Evolutionary conservation across 257 asterid genomes (phyloP).

Genomic region (Anisodus acutangulus): DNA sequence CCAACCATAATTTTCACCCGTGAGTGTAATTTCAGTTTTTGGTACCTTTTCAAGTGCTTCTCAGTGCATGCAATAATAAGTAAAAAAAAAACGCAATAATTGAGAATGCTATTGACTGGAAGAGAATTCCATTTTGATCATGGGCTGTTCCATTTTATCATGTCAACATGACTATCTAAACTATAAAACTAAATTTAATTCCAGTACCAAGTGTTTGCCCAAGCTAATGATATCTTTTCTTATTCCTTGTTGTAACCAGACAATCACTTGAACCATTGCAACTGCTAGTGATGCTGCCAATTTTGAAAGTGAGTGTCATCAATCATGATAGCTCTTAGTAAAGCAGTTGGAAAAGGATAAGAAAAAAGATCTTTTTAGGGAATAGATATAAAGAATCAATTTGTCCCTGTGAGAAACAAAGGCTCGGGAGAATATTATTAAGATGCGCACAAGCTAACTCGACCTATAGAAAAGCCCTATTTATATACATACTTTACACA

Average conservation of each 20-base stretch:
- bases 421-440: too few species aligned
- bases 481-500: too few species aligned
- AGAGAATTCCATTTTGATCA: conserved; percentile 3
- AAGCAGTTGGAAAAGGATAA: background rate
- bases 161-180: background rate
- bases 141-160: background rate
- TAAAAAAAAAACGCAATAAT: background rate
- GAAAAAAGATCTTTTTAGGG: background rate
- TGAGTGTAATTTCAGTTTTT: conserved; percentile 42
- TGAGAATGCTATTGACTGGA: background rate
- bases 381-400: background rate
- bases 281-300: conserved; percentile 12
- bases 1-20: conserved; percentile 61
- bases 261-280: background rate
- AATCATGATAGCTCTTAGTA: background rate
- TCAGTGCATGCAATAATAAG: background rate
- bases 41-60: conserved; percentile 8
- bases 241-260: background rate
- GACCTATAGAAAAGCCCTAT: too few species aligned
- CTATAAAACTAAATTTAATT: background rate
- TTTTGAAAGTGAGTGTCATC: background rate
- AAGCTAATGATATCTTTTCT: background rate
- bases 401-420: background rate
- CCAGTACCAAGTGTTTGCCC: background rate
- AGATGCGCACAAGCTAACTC: too few species aligned